Evolutionary conservation across 164 flowering plant genomes (phyloP).

Genomic region (Aristolochia fimbriata): DNA sequence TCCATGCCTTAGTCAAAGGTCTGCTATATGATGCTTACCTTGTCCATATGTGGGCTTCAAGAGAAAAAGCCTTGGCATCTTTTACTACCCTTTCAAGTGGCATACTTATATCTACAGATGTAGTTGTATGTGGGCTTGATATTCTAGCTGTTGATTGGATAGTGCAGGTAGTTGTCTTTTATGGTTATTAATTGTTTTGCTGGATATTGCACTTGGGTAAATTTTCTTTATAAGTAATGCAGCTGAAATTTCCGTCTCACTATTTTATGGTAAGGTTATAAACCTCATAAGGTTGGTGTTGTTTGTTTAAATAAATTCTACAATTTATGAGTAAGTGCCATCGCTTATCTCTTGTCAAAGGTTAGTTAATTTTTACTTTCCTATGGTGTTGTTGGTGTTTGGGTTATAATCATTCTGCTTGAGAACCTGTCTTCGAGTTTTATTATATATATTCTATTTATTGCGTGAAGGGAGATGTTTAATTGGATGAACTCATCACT

Average conservation of each 20-base stretch:
- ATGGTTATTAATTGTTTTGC: neutral
- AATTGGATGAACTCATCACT: conserved; percentile 7
- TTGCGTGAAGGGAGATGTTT: conserved; percentile 67
- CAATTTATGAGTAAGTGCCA: conserved; percentile 23
- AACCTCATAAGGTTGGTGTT: too few species aligned
- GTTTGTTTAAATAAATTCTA: too few species aligned
- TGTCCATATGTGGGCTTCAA: conserved; percentile 34
- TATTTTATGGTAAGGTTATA: too few species aligned
- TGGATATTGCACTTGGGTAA: too few species aligned
- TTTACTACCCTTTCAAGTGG: conserved; percentile 74
- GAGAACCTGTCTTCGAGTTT: neutral
- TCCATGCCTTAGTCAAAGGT: too few species aligned
- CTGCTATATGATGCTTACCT: neutral
- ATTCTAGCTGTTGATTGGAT: conserved; percentile 94
- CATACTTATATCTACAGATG: conserved; percentile 92
- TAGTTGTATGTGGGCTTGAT: conserved; percentile 97
- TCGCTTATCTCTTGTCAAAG: conserved; percentile 78
- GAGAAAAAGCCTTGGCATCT: conserved; percentile 84
- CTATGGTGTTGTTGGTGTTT: neutral
- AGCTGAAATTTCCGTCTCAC: too few species aligned
- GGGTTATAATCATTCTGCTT: neutral
- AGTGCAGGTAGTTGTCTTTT: conserved; percentile 51
- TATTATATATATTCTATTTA: neutral
- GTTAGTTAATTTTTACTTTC: conserved; percentile 21
- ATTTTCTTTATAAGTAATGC: too few species aligned